A percentile compares a stretch with the other conserved stretches of the same genome.
Evolutionary conservation across 2,329 filamentous ascomycete genomes (phyloP).

Genomic region (Zarea fungicola): DNA sequence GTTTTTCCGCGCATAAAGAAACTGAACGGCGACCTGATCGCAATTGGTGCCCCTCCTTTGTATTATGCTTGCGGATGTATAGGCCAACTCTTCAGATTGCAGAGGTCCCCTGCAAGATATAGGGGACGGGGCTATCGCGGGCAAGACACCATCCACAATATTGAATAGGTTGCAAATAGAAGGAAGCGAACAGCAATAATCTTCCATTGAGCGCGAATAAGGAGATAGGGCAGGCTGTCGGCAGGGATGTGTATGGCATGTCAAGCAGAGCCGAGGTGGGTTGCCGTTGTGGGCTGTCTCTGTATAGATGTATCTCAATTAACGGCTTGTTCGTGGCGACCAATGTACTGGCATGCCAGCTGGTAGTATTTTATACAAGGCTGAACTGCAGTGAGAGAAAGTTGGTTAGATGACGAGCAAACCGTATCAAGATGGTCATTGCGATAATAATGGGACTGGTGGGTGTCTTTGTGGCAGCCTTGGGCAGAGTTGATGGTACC

Average conservation of each 20-base stretch:
- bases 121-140: conserved; percentile 50
- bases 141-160: conserved; percentile 67
- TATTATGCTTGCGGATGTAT: too few relatives aligned
- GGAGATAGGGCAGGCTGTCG: conserved; percentile 55
- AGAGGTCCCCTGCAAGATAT: conserved; percentile 36
- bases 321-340: too few relatives aligned
- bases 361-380: too few relatives aligned
- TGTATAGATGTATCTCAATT: too few relatives aligned
- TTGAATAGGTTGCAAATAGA: conserved; percentile 89
- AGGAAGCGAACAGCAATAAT: conserved; percentile 78
- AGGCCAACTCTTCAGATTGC: conserved; percentile 24
- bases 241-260: conserved; percentile 28
- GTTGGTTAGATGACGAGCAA: too few relatives aligned
- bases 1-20: conserved; percentile 11
- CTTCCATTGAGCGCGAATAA: conserved; percentile 71
- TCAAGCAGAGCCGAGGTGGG: conserved; percentile 35
- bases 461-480: too few relatives aligned
- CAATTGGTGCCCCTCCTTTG: not conserved
- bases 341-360: too few relatives aligned
- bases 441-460: too few relatives aligned
- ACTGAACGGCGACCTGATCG: not conserved
- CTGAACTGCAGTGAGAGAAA: too few relatives aligned
- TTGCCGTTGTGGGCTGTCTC: conserved; percentile 17
- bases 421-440: not conserved
- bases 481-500: too few relatives aligned